These are phyloP conservation scores for Umbilicus rupestris DNA, from an alignment of 164 flowering plant species.

Conservation along the genomic window DNA sequence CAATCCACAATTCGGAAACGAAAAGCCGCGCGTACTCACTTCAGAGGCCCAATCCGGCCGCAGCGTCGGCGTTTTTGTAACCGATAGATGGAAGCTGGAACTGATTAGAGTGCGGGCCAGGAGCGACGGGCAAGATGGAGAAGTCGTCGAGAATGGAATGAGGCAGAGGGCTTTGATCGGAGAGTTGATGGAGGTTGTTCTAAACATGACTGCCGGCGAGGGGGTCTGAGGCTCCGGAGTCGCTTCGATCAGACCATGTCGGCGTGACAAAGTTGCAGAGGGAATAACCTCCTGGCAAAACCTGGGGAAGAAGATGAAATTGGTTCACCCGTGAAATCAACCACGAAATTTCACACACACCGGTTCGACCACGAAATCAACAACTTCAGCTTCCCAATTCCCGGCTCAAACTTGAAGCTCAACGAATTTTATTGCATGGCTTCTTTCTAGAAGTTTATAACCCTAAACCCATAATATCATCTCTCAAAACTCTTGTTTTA, in stretches of 20 bases:
- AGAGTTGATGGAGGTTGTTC: conserved; percentile 7
- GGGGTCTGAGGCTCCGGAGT: not conserved
- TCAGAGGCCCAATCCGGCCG: not conserved
- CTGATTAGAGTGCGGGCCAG: not conserved
- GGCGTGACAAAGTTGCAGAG: not conserved
- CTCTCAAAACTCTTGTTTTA: too few relatives aligned
- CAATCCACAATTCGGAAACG: not conserved
- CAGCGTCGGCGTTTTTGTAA: not conserved
- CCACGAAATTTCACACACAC: too few relatives aligned
- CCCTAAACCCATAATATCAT: too few relatives aligned
- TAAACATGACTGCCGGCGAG: not conserved
- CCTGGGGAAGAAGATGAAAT: not conserved
- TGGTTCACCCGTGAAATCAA: not conserved
- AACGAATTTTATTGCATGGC: too few relatives aligned
- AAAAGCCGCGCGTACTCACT: not conserved
- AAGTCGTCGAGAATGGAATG: not conserved
- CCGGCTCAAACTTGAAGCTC: too few relatives aligned
- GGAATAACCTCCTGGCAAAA: not conserved
- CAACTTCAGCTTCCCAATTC: not conserved
- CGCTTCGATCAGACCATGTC: not conserved
- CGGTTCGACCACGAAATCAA: not conserved
- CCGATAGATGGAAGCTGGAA: conserved; percentile 1
- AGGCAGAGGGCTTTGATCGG: conserved; percentile 9
- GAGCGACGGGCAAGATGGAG: conserved; percentile 1
- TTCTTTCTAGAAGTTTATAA: too few relatives aligned